Conservation (phyloP, 306 rosid genomes). For the Acmispon strigosus region DNA sequence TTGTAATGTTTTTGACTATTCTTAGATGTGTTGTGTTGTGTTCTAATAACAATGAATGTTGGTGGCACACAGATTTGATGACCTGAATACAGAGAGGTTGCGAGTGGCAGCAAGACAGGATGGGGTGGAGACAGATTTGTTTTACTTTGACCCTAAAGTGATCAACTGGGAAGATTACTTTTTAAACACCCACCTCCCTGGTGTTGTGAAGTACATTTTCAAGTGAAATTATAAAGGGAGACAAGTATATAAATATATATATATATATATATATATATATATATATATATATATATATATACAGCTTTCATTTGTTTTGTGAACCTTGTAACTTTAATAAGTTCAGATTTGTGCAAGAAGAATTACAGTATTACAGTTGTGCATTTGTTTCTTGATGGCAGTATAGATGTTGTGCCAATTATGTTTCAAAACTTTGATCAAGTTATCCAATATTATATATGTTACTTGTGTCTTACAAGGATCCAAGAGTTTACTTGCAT, state of each 20-base stretch:
- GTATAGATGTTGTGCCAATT: constrained; percentile 11
- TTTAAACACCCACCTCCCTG: constrained; percentile 53
- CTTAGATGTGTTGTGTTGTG: neutral
- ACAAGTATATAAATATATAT: too few species aligned
- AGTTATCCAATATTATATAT: constrained; percentile 6
- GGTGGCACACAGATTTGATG: constrained; percentile 58
- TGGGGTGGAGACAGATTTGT: constrained; percentile 48
- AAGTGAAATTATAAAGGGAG: constrained; percentile 32
- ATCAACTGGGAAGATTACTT: constrained; percentile 82
- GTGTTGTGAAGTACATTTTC: constrained; percentile 58
- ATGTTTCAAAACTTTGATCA: constrained; percentile 1
- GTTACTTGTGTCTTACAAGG: neutral
- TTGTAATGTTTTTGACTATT: too few species aligned
- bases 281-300: neutral
- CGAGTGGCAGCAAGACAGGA: constrained; percentile 43
- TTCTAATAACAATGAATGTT: neutral
- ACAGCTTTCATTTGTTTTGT: neutral
- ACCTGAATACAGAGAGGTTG: constrained; percentile 66
- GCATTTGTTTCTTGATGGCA: constrained; percentile 5
- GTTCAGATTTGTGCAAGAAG: constrained; percentile 4
- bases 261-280: neutral
- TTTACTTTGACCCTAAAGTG: constrained; percentile 63
- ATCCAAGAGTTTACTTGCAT: too few species aligned
- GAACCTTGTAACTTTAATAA: neutral
- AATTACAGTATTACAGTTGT: neutral